phyloP scores from a whole-genome alignment of 1,139 yeast genomes.

The Kodamaea alishanica region DNA sequence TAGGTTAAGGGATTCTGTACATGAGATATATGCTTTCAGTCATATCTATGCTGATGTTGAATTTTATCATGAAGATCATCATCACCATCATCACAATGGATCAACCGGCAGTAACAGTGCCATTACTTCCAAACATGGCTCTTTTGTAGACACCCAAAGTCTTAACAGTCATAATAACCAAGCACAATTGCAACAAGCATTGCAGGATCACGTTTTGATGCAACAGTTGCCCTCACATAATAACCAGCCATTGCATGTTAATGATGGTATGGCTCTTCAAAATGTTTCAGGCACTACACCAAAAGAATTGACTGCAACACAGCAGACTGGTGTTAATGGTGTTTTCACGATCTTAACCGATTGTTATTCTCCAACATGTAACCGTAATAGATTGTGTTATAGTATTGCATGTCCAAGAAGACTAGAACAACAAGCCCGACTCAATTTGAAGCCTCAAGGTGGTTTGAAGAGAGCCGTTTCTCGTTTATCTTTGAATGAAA shows the following conservation, averaged over 20 bases:
- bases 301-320: conserved; percentile 13
- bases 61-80: conserved; percentile 31
- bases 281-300: conserved; percentile 4
- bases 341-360: conserved; percentile 90
- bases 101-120: conserved; percentile 17
- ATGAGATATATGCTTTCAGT: conserved; percentile 85
- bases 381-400: conserved; percentile 82
- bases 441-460: conserved; percentile 84
- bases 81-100: conserved; percentile 6
- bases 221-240: conserved; percentile 13
- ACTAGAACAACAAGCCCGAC: conserved; percentile 90
- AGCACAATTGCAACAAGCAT: conserved; percentile 9
- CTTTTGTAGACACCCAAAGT: conserved; percentile 19
- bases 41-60: conserved; percentile 49
- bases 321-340: conserved; percentile 62
- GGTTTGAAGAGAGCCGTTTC: conserved; percentile 83
- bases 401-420: conserved; percentile 97
- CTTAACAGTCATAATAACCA: conserved; percentile 7
- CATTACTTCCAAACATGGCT: conserved; percentile 30
- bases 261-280: conserved; percentile 2
- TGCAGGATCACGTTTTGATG: conserved; percentile 14
- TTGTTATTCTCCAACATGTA: conserved; percentile 95
- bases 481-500: conserved; percentile 69
- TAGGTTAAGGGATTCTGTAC: conserved; percentile 78
- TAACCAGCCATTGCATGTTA: conserved; percentile 7